Conservation (phyloP, 306 rosid genomes). For the Dryas alaskensis region DNA sequence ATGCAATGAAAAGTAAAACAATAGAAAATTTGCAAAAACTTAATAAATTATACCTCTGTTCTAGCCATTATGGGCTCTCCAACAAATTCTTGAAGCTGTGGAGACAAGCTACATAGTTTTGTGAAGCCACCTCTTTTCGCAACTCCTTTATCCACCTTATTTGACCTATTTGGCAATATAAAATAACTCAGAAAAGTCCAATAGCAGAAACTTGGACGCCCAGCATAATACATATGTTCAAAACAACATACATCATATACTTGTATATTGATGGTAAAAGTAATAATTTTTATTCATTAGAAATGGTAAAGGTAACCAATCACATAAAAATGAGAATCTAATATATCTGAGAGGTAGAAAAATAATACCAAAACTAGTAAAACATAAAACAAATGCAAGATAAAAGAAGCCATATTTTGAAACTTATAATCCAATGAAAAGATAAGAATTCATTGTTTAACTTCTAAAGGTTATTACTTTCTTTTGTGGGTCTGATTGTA, state of each 20-base stretch:
- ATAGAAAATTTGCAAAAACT: background rate
- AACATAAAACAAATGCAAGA: background rate
- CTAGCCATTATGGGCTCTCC: constrained; percentile 40
- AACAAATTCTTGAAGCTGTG: constrained; percentile 40
- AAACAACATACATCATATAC: background rate
- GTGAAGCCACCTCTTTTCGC: constrained; percentile 39
- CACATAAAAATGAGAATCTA: background rate
- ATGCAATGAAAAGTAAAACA: background rate
- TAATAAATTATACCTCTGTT: constrained; percentile 25
- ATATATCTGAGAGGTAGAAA: background rate
- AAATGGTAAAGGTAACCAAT: background rate
- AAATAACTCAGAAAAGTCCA: background rate
- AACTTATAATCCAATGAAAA: background rate
- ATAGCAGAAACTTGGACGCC: constrained; percentile 4
- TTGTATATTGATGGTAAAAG: background rate
- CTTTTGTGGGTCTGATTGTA: background rate
- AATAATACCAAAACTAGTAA: background rate
- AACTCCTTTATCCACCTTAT: constrained; percentile 29
- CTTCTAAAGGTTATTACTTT: background rate
- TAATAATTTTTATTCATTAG: too few relatives aligned
- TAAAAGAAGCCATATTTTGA: background rate
- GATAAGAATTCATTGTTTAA: background rate
- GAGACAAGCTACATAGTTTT: constrained; percentile 40
- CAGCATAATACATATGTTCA: background rate
- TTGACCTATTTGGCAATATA: background rate